Evolutionary conservation across 1,139 yeast species (phyloP), one percentile per base, ranked within the genome.

Genomic region (Yamadazyma conglobata): DNA sequence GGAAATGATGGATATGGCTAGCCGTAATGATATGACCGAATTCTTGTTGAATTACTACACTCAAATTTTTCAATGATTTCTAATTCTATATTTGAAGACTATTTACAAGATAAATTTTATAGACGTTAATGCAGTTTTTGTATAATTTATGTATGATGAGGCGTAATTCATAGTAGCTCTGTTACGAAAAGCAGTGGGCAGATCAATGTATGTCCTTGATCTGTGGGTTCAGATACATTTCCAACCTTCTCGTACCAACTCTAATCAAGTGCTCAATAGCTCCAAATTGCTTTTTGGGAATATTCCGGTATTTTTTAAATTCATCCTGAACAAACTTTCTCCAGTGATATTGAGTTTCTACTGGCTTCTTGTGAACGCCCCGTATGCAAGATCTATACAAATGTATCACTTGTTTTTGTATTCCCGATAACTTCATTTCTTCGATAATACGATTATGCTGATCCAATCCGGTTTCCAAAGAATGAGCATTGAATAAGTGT

Each of bases 211-310:
- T 81, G 45, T 82, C 81, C 45, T 78, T 81, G 25, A 82, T 76
- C 30, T 71, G 75, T 0, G 82, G 77, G 38, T 72, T 69, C 51
- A 83, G 75, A 46, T 80, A 85, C 77, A 80, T 73, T 41, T 87
- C 95, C 37, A 73, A 65, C 50, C 82, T 69, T 48, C 81, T 74
- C 40, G 73, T 68, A 2, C 97, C 98, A 8, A 73, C 72, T 34
- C 98, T 64, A 22, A 91, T 56, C 27, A 91, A 63, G 58, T 88
- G 91, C 53, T 91, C 98, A 30, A 91, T 78, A 1, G 95, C 85
- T 21, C 81, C 70, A 52, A 89, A 89, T 48, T 86, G 95, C 47
- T 86, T 81, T 50, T 85, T 79, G 19, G 84, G 77, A 10, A 89
- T 56, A 19, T 56, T 47, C 28, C 64, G 60, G 52, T 79, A 67